These are phyloP conservation scores for Fraxinus nigra DNA, from an alignment of 305 asterid species.

Conservation along the genomic window DNA sequence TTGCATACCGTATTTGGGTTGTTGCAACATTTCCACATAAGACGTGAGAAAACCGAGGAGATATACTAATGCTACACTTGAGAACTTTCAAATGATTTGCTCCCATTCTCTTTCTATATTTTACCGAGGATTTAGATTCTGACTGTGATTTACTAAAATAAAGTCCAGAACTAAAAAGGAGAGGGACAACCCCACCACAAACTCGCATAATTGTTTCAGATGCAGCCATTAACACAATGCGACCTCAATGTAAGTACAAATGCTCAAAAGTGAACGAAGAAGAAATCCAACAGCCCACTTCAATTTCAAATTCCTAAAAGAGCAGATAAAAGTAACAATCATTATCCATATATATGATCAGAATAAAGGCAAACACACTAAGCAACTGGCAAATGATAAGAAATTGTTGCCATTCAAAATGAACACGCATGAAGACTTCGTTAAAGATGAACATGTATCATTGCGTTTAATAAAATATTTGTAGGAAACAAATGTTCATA, in stretches of 20 bases:
- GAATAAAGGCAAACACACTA: neutral
- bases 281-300: conserved; percentile 4
- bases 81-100: conserved; percentile 20
- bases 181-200: conserved; percentile 30
- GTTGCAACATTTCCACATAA: conserved; percentile 19
- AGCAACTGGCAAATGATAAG: neutral
- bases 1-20: conserved; percentile 20
- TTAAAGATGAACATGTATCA: neutral
- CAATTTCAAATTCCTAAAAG: conserved; percentile 22
- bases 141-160: conserved; percentile 28
- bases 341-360: neutral
- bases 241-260: conserved; percentile 15
- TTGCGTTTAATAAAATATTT: neutral
- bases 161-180: conserved; percentile 28
- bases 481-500: neutral
- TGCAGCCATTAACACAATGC: conserved; percentile 40
- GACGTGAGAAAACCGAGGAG: conserved; percentile 19
- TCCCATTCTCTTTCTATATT: conserved; percentile 35
- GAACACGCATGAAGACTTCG: neutral
- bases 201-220: conserved; percentile 43
- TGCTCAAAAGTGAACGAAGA: conserved; percentile 12
- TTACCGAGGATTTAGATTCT: conserved; percentile 25
- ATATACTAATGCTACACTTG: conserved; percentile 21
- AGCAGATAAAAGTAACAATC: conserved; percentile 7
- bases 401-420: neutral